phyloP scores from a whole-genome alignment of 768 basidiomycete species.

The Mycena galericulata region DNA sequence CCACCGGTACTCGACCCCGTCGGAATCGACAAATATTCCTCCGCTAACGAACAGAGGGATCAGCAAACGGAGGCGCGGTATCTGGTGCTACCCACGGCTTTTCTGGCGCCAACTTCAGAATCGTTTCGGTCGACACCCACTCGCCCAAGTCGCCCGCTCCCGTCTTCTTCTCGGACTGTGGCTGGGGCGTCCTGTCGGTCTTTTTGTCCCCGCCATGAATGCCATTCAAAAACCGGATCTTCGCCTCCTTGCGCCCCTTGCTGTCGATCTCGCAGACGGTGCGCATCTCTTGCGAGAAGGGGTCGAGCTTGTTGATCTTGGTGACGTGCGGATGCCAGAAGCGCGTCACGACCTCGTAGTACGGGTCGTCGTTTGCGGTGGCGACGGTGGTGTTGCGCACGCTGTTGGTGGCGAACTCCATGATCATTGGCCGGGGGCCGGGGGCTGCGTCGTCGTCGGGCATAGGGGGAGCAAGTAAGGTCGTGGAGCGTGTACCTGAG shows the following conservation, averaged over 20 bases:
- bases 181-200: slow-evolving; percentile 26
- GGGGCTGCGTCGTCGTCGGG: not conserved
- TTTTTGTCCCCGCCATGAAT: too few species aligned
- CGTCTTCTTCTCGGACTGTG: slow-evolving; percentile 39
- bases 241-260: slow-evolving; percentile 12
- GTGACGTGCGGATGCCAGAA: slow-evolving; percentile 67
- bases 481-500: not conserved
- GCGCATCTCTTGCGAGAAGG: slow-evolving; percentile 39
- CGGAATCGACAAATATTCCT: slow-evolving; percentile 53
- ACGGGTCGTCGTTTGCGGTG: slow-evolving; percentile 54
- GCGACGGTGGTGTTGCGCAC: slow-evolving; percentile 63
- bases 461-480: not conserved
- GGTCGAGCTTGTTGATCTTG: slow-evolving; percentile 62
- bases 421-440: not conserved
- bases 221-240: slow-evolving; percentile 53
- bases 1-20: slow-evolving; percentile 57
- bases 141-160: slow-evolving; percentile 40
- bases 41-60: slow-evolving; percentile 45
- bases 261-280: slow-evolving; percentile 43
- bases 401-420: slow-evolving; percentile 60
- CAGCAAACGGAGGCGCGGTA: not conserved
- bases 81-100: slow-evolving; percentile 40
- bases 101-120: slow-evolving; percentile 48
- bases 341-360: slow-evolving; percentile 66
- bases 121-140: slow-evolving; percentile 54